phyloP scores from a whole-genome alignment of 805 yeast genomes.

The Myxozyma vanderwaltii region DNA sequence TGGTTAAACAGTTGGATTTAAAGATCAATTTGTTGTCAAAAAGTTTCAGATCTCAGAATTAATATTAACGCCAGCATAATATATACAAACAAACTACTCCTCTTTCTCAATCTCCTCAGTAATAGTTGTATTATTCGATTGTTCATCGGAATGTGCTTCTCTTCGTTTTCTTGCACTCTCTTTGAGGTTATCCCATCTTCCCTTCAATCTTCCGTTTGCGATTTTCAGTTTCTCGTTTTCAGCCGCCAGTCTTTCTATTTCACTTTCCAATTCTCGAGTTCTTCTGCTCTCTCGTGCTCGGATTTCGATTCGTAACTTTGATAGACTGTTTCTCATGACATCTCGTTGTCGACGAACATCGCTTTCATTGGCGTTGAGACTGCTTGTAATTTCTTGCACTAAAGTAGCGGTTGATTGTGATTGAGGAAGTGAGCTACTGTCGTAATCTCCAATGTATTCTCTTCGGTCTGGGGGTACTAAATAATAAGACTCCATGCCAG shows the following conservation, averaged over 20 bases:
- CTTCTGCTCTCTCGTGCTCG: conserved; percentile 45
- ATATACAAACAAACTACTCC: background rate
- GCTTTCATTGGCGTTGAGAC: conserved; percentile 38
- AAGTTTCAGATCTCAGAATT: too few species aligned
- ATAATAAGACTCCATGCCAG: conserved; percentile 36
- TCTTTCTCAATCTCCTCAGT: conserved; percentile 5
- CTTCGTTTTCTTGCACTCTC: conserved; percentile 62
- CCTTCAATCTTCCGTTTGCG: conserved; percentile 55
- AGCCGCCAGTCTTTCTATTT: conserved; percentile 44
- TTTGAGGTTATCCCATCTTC: conserved; percentile 66
- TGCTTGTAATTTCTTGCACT: conserved; percentile 1
- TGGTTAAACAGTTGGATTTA: background rate
- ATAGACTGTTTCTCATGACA: conserved; percentile 39
- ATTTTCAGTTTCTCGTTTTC: conserved; percentile 53
- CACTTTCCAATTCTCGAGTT: conserved; percentile 44
- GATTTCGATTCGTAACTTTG: conserved; percentile 45
- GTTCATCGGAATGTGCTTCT: conserved; percentile 11
- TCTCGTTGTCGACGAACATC: conserved; percentile 41
- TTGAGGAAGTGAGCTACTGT: background rate
- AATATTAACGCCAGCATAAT: background rate
- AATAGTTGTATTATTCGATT: background rate
- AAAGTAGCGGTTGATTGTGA: background rate
- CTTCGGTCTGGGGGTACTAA: conserved; percentile 39
- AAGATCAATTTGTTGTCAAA: conserved; percentile 1
- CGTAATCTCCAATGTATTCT: conserved; percentile 4